Percentiles rank a stretch among this genome's conserved stretches.
phyloP scores from a whole-genome alignment of 257 asterid species.

The Solanum pinnatisectum region DNA sequence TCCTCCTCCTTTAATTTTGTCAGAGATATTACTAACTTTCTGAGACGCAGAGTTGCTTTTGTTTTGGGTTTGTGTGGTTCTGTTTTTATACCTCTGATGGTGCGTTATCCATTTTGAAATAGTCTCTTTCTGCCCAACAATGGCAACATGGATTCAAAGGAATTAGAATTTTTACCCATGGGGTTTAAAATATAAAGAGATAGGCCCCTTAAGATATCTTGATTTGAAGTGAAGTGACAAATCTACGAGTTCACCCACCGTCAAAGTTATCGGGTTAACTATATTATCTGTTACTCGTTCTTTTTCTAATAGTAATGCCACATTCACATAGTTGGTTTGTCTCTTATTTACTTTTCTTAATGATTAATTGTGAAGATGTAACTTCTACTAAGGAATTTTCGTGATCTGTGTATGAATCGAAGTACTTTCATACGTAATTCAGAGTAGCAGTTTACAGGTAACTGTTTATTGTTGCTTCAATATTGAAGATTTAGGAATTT shows the following conservation, averaged over 20 bases:
- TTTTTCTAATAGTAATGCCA: not conserved
- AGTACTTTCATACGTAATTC: not conserved
- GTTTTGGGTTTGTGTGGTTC: constrained; percentile 2
- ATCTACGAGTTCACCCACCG: too few species aligned
- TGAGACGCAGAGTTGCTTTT: not conserved
- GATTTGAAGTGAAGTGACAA: too few species aligned
- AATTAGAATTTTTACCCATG: not conserved
- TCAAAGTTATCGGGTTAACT: not conserved
- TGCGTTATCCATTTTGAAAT: not conserved
- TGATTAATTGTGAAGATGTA: not conserved
- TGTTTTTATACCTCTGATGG: not conserved
- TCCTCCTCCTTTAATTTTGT: not conserved
- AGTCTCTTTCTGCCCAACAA: not conserved
- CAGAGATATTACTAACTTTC: not conserved
- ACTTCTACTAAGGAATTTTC: not conserved
- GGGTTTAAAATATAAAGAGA: not conserved
- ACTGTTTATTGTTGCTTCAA: not conserved
- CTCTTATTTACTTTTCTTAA: not conserved
- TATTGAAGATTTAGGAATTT: not conserved
- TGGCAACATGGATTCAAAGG: not conserved
- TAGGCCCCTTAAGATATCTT: too few species aligned
- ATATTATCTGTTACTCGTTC: not conserved
- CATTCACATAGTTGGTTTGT: not conserved
- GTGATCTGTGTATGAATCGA: not conserved
- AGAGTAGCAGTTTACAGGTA: not conserved